Conservation (phyloP, 2,329 filamentous ascomycete species). For the Ophiostoma triangulosporum region DNA sequence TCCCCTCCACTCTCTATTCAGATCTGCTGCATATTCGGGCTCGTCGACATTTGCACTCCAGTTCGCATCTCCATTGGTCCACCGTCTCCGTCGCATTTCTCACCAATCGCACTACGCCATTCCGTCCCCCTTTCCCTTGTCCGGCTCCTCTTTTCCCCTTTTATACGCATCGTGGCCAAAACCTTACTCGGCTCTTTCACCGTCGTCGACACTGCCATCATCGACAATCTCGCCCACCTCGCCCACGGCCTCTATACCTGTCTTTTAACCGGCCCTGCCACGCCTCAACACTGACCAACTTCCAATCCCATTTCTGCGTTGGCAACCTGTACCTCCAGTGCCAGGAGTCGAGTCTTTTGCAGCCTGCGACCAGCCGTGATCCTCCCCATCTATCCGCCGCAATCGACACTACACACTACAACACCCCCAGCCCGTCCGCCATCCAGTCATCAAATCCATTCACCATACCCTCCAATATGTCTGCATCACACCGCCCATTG, state of each 20-base stretch:
- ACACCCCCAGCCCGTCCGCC: no score
- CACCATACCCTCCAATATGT: not conserved
- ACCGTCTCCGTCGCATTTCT: not conserved
- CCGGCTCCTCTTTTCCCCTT: constrained; percentile 3
- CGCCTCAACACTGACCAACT: no score
- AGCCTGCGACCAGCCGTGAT: not conserved
- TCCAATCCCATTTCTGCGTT: not conserved
- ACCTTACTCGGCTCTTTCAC: not conserved
- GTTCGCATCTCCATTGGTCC: constrained; percentile 1
- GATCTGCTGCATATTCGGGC: not conserved
- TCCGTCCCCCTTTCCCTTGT: not conserved
- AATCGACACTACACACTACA: not conserved
- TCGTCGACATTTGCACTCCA: not conserved
- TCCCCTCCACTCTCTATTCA: no score
- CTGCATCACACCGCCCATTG: constrained; percentile 8
- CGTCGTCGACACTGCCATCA: not conserved
- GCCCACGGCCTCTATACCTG: not conserved
- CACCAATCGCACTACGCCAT: not conserved
- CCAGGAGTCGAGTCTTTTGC: not conserved
- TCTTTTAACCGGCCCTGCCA: no score
- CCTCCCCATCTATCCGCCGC: not conserved
- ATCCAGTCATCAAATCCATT: not conserved
- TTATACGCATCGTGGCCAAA: constrained; percentile 2
- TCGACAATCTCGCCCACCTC: not conserved
- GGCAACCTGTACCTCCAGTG: not conserved